Evolutionary conservation across 805 yeast genomes (phyloP).

Genomic region (Starmerella apis): DNA sequence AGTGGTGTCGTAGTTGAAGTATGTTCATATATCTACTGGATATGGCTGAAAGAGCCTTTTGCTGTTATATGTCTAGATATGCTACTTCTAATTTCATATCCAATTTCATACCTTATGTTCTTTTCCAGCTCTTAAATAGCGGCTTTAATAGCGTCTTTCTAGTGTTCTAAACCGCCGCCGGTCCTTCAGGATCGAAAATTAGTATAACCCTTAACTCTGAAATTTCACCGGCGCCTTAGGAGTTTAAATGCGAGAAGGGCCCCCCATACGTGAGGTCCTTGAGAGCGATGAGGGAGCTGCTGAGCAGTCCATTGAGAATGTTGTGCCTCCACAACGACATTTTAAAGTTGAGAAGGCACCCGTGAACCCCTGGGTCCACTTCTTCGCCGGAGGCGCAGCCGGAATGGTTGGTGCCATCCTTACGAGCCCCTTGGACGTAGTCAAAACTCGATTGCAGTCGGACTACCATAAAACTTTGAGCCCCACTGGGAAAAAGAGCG

Average conservation of each 20-base stretch:
- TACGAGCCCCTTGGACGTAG: conserved; percentile 93
- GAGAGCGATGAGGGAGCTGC: conserved; percentile 20
- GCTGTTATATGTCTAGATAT: too few relatives aligned
- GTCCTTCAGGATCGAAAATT: too few relatives aligned
- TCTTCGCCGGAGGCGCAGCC: conserved; percentile 50
- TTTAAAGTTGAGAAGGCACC: conserved; percentile 3
- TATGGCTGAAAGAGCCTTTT: too few relatives aligned
- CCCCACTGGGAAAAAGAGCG: conserved; percentile 3
- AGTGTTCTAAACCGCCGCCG: too few relatives aligned
- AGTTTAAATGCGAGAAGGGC: background rate
- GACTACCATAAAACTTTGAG: conserved; percentile 46
- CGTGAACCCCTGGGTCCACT: conserved; percentile 42
- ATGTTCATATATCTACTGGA: too few relatives aligned
- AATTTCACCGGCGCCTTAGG: background rate
- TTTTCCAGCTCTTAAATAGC: too few relatives aligned
- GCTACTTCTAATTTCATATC: too few relatives aligned
- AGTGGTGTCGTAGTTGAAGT: too few relatives aligned
- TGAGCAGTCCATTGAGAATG: conserved; percentile 16
- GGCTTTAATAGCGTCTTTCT: too few relatives aligned
- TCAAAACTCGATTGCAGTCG: conserved; percentile 87
- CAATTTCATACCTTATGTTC: too few relatives aligned
- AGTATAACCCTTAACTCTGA: conserved; percentile 1
- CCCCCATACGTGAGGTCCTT: conserved; percentile 11
- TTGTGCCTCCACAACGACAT: conserved; percentile 6
- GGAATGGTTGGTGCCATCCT: conserved; percentile 96